phyloP scores from a whole-genome alignment of 352 stramenopile genomes.

The Blastocystis sp. region DNA sequence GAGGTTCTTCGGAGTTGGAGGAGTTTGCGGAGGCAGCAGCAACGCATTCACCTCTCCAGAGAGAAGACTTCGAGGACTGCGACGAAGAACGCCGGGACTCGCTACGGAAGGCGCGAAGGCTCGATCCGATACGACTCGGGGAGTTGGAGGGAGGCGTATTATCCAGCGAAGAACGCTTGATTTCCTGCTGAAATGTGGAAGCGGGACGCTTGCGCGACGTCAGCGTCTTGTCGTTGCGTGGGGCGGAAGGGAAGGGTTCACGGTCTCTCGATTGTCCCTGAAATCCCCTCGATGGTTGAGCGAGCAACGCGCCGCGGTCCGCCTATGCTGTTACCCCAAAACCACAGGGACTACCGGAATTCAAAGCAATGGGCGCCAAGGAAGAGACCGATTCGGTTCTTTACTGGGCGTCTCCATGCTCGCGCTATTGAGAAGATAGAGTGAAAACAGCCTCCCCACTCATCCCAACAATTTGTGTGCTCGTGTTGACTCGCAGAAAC shows the following conservation, averaged over 20 bases:
- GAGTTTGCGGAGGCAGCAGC: constrained; percentile 11
- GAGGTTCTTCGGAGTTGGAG: constrained; percentile 24
- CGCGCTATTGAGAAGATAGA: not conserved
- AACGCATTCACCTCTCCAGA: too few relatives aligned
- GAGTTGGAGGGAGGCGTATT: too few relatives aligned
- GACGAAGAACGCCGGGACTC: too few relatives aligned
- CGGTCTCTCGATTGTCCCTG: not conserved
- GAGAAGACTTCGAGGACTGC: too few relatives aligned
- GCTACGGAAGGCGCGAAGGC: too few relatives aligned
- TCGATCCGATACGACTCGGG: too few relatives aligned
- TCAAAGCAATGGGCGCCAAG: not conserved
- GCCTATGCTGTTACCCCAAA: not conserved
- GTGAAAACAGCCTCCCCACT: not conserved
- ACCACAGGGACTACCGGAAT: not conserved
- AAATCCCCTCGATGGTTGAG: not conserved
- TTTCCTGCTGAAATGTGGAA: not conserved
- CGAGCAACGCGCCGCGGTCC: constrained; percentile 10
- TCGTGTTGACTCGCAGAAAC: not conserved
- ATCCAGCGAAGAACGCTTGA: not conserved
- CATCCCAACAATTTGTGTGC: not conserved
- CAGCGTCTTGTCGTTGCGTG: not conserved
- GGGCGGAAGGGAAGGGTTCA: not conserved
- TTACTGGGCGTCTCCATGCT: constrained; percentile 1
- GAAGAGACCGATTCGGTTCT: not conserved
- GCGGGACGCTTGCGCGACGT: constrained; percentile 21